Base-by-base conservation (phyloP, 371 early-diverging fungal species). In the Chytridiales sp. region DNA sequence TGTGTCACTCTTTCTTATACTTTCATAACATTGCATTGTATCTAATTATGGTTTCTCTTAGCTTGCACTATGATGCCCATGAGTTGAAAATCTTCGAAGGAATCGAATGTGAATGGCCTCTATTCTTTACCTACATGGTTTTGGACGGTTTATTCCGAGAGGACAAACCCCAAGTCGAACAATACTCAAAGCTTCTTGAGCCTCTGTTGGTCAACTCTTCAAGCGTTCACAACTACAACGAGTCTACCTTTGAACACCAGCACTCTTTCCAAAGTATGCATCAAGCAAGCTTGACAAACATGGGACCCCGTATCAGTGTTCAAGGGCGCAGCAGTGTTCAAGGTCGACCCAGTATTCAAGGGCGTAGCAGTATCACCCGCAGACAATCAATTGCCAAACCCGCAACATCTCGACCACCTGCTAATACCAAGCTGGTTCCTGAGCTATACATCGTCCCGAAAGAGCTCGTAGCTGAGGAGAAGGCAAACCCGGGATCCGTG, bases 91-190 rank as follows among this genome's bases (percentile, higher is more conserved):
- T 89, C n/a, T 94, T 94, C 68, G 90, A 92, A 61, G 73, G 83
- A 52, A 85, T 94, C 47, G 94, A 94, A 69, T 90, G 86, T 29
- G 94, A 94, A 69, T 94, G 94, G 94, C 94, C 94, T 3, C 69
- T 94, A 11, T 94, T 94, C 66, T 94, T 88, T 62, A 91, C 94
- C 0, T 94, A 92, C 62, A 75, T 92, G 74, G 84, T 94, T 32
- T 72, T 94, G 31, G 92, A 92, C 57, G 94, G 91, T 13, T 62
- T 86, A 15, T 91, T 92, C 65, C 79, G 79, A 3, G 88, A 79
- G 0, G 84, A 91, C 54, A 62, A 67, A 35, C 76, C 79, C 0
- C 86, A 86, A 64, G 90, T 83, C 2, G 82, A 86, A 46, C 84
- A 87, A 47, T 93, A 46, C 22, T 57, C 51, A 3, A 35, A 80